Base-by-base conservation (phyloP, 768 basidiomycete genomes). In the Sporobolomyces roseus region DNA sequence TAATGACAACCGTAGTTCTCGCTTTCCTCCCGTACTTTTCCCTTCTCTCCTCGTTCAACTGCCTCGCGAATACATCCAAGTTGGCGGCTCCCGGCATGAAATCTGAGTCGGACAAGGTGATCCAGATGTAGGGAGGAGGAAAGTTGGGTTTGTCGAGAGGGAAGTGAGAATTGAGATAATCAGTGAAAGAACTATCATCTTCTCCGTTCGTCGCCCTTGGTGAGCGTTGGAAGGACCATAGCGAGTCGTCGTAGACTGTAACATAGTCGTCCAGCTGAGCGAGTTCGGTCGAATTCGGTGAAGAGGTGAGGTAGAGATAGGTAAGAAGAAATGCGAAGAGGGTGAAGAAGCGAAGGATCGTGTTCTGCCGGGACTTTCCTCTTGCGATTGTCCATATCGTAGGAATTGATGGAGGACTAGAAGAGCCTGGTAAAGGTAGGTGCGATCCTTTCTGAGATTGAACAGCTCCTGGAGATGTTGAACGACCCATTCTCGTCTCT, bases 141-240 rank as follows among this genome's bases (percentile, higher is more conserved):
- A 32, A 12, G 19, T 1, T 3, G 5, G 32, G 2, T 4, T 10
- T 4, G 36, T 53, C 14, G 33, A 51, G 70, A 4, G 63, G 68
- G 29, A 64, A 72, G 43, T 58, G 71, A 2, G 45, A 4, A 46
- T 55, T 35, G 71, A 72, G 71, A 52, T 51, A 72, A 0, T 43
- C 13, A n/a, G 50, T 54, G 48, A 72, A 63, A 25, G 51, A 30
- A 41, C 55, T 21, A 7, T 55, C n/a, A n/a, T n/a, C n/a, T n/a
- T n/a, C n/a, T n/a, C n/a, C 25, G 33, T n/a, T 56, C 35, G 54
- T 56, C 54, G 54, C 54, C n/a, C 38, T 38, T 4, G 35, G 54
- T 6, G 7, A 7, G 10, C 52, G 52, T 54, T 35, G 52, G 32
- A 54, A 54, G 33, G 29, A 35, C 30, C 52, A 35, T 35, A 30